Evolutionary conservation across 106 monocot genomes (phyloP).

Genomic region (Agapanthus africanus): DNA sequence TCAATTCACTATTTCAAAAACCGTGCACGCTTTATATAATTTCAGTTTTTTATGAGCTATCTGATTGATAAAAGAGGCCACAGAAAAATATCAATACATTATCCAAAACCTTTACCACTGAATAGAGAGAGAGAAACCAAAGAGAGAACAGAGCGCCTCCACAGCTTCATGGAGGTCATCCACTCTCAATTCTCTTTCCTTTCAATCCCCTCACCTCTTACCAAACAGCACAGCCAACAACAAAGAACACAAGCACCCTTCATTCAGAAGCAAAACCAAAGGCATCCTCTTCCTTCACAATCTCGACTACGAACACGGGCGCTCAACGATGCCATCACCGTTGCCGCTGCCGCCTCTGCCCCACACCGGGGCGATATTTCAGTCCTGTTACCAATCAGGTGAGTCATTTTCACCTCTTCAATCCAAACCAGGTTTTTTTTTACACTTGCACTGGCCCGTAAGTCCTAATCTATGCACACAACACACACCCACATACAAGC

Average conservation of each 20-base stretch:
- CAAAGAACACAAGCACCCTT: background rate
- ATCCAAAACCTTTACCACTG: too few relatives aligned
- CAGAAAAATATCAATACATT: too few relatives aligned
- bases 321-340: background rate
- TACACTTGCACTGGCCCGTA: background rate
- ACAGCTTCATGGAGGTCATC: conserved; percentile 2
- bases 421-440: background rate
- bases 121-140: background rate
- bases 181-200: background rate
- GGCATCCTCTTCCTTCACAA: background rate
- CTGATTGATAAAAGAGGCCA: too few relatives aligned
- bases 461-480: too few relatives aligned
- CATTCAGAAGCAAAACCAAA: conserved; percentile 5
- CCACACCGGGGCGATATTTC: conserved; percentile 2
- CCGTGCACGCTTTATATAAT: too few relatives aligned
- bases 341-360: background rate
- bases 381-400: conserved; percentile 9
- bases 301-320: background rate
- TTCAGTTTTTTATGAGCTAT: too few relatives aligned
- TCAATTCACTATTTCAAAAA: too few relatives aligned
- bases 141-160: background rate
- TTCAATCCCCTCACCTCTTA: conserved; percentile 3
- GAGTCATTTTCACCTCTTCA: background rate
- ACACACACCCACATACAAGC: too few relatives aligned
- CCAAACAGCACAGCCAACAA: background rate